A percentile compares a stretch with the other conserved stretches of the same genome.
Conservation (phyloP, 352 stramenopile species). For the Globisporangium cylindrosporum region DNA sequence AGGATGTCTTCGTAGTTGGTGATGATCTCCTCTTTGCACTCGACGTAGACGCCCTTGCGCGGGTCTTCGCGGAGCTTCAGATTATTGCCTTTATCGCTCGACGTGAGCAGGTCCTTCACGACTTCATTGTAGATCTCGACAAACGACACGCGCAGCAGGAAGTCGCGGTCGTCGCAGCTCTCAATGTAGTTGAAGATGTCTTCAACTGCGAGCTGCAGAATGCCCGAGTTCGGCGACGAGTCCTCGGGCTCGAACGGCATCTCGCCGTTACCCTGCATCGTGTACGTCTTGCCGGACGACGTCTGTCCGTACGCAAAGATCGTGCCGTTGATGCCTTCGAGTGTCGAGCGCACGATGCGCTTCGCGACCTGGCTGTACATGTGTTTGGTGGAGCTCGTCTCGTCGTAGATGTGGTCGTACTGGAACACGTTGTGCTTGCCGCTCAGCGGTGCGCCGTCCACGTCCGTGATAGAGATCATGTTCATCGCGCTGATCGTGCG, state of each 20-base stretch:
- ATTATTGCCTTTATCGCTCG: constrained; percentile 35
- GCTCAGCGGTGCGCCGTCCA: constrained; percentile 39
- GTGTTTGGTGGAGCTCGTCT: constrained; percentile 35
- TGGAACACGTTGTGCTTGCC: constrained; percentile 75
- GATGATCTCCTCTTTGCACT: constrained; percentile 94
- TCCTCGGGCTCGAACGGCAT: constrained; percentile 27
- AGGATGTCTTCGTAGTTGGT: constrained; percentile 66
- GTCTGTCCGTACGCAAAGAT: constrained; percentile 98
- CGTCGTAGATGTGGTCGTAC: constrained; percentile 80
- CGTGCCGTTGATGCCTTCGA: constrained; percentile 78
- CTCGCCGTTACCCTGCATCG: constrained; percentile 89
- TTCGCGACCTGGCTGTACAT: constrained; percentile 66
- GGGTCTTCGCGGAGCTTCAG: constrained; percentile 93
- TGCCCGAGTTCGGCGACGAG: constrained; percentile 30
- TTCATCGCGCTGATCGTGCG: constrained; percentile 38
- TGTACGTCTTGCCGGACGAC: constrained; percentile 95
- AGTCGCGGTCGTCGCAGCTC: constrained; percentile 85
- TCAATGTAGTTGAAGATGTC: constrained; percentile 94
- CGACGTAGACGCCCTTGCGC: constrained; percentile 95
- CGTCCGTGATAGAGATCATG: constrained; percentile 57
- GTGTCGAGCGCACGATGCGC: constrained; percentile 71
- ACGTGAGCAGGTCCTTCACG: constrained; percentile 93
- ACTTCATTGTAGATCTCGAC: constrained; percentile 99
- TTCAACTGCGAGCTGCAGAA: constrained; percentile 91
- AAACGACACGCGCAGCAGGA: constrained; percentile 96